Evolutionary conservation across 192 early-diverging fungal genomes (phyloP).

Genomic region (Entomortierella chlamydospora): DNA sequence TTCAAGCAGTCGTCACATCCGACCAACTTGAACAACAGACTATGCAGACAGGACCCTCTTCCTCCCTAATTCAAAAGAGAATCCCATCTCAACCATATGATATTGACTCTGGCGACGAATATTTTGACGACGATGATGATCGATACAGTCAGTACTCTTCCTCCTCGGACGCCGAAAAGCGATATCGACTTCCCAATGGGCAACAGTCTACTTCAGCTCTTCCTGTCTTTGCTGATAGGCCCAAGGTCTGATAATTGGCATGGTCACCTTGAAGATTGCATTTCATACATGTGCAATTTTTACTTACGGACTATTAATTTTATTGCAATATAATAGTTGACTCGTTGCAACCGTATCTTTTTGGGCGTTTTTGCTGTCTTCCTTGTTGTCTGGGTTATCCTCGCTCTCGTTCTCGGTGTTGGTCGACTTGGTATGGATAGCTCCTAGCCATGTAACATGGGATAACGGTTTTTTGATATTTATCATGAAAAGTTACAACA

Average conservation of each 20-base stretch:
- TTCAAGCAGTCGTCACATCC: constrained; percentile 36
- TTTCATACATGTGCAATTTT: no score
- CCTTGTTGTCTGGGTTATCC: constrained; percentile 24
- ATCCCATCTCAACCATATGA: not conserved
- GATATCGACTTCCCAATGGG: not conserved
- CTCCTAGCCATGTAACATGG: no score
- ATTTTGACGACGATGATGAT: constrained; percentile 25
- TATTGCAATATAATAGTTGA: constrained; percentile 15
- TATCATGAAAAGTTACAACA: no score
- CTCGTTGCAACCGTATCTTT: constrained; percentile 41
- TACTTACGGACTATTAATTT: not conserved
- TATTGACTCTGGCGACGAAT: constrained; percentile 8
- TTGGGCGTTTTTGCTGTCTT: constrained; percentile 21
- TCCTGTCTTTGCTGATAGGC: constrained; percentile 16
- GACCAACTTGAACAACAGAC: constrained; percentile 10
- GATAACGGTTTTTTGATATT: no score
- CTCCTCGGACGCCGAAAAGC: constrained; percentile 32
- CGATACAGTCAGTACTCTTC: constrained; percentile 5
- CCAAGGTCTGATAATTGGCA: constrained; percentile 16
- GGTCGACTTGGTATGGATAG: constrained; percentile 27
- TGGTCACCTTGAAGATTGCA: no score
- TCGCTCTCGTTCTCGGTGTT: constrained; percentile 35
- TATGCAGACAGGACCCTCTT: no score
- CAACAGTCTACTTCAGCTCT: not conserved
- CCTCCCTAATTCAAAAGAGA: constrained; percentile 16